Evolutionary conservation across 768 basidiomycete species (phyloP).

Genomic region (Kwoniella europaea): DNA sequence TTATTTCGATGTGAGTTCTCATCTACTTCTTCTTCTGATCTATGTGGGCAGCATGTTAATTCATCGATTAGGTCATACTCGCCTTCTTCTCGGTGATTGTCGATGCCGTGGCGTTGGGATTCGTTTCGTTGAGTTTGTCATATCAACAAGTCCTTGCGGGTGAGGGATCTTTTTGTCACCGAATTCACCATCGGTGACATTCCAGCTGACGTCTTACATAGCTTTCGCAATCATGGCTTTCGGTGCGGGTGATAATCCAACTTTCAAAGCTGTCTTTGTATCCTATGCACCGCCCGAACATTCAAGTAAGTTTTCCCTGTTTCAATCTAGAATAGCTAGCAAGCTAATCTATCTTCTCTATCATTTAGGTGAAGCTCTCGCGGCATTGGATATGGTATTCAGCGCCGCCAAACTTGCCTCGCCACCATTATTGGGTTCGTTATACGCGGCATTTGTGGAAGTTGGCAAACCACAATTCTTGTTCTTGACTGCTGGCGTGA

Average conservation of each 20-base stretch:
- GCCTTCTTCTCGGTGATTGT: conserved; percentile 41
- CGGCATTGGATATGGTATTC: conserved; percentile 52
- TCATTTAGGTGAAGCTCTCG: conserved; percentile 42
- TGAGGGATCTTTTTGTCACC: conserved; percentile 12
- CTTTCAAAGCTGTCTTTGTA: conserved; percentile 52
- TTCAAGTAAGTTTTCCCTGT: conserved; percentile 31
- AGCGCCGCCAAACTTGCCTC: conserved; percentile 43
- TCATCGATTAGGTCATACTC: conserved; percentile 37
- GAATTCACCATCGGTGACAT: too few species aligned
- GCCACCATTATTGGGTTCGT: conserved; percentile 43
- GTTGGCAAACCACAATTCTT: conserved; percentile 46
- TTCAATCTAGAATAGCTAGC: not conserved
- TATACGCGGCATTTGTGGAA: conserved; percentile 48
- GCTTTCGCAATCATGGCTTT: conserved; percentile 45
- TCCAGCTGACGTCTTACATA: not conserved
- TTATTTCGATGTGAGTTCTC: conserved; percentile 51
- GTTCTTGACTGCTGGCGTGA: conserved; percentile 48
- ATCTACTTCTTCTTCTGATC: not conserved
- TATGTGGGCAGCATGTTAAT: not conserved
- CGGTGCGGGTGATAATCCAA: conserved; percentile 50
- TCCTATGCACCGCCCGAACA: conserved; percentile 41
- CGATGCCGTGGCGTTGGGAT: conserved; percentile 40
- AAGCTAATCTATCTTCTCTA: not conserved
- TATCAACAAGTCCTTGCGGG: conserved; percentile 42
- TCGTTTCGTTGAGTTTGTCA: conserved; percentile 40